These are phyloP conservation scores for Thelonectria blattea DNA, from an alignment of 2,329 filamentous ascomycete genomes.

Conservation along the genomic window DNA sequence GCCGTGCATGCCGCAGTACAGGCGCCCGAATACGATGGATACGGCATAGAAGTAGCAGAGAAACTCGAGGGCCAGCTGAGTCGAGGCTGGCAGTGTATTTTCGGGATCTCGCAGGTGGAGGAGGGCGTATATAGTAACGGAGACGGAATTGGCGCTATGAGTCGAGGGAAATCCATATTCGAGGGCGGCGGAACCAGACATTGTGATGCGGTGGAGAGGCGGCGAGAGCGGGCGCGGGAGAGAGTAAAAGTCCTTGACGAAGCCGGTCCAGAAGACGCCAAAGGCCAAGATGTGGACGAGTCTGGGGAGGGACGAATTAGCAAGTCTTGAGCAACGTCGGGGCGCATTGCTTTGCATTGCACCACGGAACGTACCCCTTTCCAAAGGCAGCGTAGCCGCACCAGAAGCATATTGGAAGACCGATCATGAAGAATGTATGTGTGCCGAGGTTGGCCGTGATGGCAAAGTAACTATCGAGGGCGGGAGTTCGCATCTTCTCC, in stretches of 20 bases:
- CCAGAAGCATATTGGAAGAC: slow-evolving; percentile 95
- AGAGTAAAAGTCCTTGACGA: slow-evolving; percentile 92
- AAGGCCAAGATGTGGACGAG: slow-evolving; percentile 77
- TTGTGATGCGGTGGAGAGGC: slow-evolving; percentile 91
- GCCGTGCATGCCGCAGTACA: slow-evolving; percentile 99
- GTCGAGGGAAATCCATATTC: slow-evolving; percentile 98
- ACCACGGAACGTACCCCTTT: slow-evolving; percentile 71
- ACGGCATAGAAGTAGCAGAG: slow-evolving; percentile 83
- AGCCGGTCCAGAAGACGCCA: slow-evolving; percentile 87
- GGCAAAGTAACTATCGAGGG: slow-evolving; percentile 95
- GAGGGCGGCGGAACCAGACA: slow-evolving; percentile 92
- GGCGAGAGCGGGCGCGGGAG: slow-evolving; percentile 91
- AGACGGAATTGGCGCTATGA: slow-evolving; percentile 95
- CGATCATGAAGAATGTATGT: slow-evolving; percentile 98
- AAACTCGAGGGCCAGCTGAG: slow-evolving; percentile 67
- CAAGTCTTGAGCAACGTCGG: slow-evolving; percentile 9
- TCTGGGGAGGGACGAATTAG: slow-evolving; percentile 46
- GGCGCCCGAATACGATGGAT: slow-evolving; percentile 87
- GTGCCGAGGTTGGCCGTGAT: slow-evolving; percentile 96
- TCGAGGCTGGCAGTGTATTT: slow-evolving; percentile 64
- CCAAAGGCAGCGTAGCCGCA: slow-evolving; percentile 86
- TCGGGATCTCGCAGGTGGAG: slow-evolving; percentile 71
- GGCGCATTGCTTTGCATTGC: slow-evolving; percentile 14
- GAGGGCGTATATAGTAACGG: slow-evolving; percentile 85
- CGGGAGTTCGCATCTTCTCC: slow-evolving; percentile 76